Evolutionary conservation across 371 early-diverging fungal species (phyloP), one percentile per base, ranked within the genome.

Genomic region (Lichtheimia hyalospora): DNA sequence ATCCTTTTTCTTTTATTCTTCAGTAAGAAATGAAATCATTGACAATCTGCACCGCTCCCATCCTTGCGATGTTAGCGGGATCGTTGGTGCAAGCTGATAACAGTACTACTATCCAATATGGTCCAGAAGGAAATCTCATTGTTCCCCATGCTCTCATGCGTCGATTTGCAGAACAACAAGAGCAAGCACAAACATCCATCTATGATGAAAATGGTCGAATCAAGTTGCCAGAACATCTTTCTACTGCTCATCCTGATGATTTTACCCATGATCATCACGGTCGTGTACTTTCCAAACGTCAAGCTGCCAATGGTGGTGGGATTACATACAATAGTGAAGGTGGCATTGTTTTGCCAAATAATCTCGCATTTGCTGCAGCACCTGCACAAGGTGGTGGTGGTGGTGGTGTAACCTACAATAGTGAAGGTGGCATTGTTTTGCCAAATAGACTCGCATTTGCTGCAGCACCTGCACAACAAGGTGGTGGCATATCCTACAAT

Each of bases 241-340:
- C 34, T 34, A 10, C 34, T 1, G 34, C 34, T 8, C 34, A 34
- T 34, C 34, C 34, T 8, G 34, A 23, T 51, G 23, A 28, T 5
- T n/a, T 46, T 14, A 46, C 18, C 3, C 18, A 18, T n/a, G 20
- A 20, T 46, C 46, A 46, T 46, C 18, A 18, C n/a, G 18, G 46
- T 46, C 20, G n/a, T 46, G 20, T 20, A n/a, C 46, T 20, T 46
- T 46, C 46, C 7, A n/a, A 46, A 46, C n/a, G 46, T 46, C 46
- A 46, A 34, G 60, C 60, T 18, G 48, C 53, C 15, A 44, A 34
- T 27, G 44, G 52, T 52, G 44, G 60, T 24, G 52, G 48, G n/a
- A 15, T 57, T 4, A 57, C 21, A 5, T 63, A 63, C 18, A 57
- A 57, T 16, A 57, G 57, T 15, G 27, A 63, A 27, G 63, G 63